phyloP scores from a whole-genome alignment of 306 rosid genomes.

The Bauhinia variegata region DNA sequence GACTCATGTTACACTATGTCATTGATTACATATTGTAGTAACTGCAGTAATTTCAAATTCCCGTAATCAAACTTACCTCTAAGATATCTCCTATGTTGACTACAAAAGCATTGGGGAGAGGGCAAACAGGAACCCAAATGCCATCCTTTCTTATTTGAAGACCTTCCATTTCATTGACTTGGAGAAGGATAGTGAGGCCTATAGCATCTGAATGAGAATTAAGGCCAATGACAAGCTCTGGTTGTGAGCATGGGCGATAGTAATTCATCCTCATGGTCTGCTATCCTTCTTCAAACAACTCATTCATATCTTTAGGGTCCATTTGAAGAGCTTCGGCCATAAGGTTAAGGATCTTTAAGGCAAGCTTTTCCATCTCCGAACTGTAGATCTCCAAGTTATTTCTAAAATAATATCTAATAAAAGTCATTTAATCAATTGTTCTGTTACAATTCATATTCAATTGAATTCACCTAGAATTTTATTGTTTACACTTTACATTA shows the following conservation, averaged over 20 bases:
- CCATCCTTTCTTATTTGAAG: slow-evolving; percentile 46
- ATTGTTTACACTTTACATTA: no score
- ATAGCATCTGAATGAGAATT: slow-evolving; percentile 35
- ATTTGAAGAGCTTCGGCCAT: background rate
- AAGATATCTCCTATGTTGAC: slow-evolving; percentile 45
- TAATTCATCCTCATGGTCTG: slow-evolving; percentile 43
- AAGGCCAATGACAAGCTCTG: slow-evolving; percentile 43
- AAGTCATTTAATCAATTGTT: no score
- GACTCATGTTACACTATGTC: no score
- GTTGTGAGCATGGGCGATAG: slow-evolving; percentile 52
- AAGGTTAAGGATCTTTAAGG: background rate
- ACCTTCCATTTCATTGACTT: slow-evolving; percentile 44
- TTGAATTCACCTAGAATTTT: no score
- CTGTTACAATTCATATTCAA: no score
- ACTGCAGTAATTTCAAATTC: no score
- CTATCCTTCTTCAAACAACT: background rate
- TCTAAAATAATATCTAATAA: background rate
- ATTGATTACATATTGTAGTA: no score
- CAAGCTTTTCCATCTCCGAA: background rate
- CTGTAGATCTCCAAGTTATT: background rate
- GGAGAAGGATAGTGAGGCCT: slow-evolving; percentile 41
- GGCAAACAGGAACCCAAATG: slow-evolving; percentile 40
- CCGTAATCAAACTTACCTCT: slow-evolving; percentile 39
- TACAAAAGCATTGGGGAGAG: slow-evolving; percentile 36
- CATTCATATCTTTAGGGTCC: background rate